A percentile compares a stretch with the other conserved stretches of the same genome.
phyloP scores from a whole-genome alignment of 2,329 filamentous ascomycete genomes.

The Colletotrichum lentis region DNA sequence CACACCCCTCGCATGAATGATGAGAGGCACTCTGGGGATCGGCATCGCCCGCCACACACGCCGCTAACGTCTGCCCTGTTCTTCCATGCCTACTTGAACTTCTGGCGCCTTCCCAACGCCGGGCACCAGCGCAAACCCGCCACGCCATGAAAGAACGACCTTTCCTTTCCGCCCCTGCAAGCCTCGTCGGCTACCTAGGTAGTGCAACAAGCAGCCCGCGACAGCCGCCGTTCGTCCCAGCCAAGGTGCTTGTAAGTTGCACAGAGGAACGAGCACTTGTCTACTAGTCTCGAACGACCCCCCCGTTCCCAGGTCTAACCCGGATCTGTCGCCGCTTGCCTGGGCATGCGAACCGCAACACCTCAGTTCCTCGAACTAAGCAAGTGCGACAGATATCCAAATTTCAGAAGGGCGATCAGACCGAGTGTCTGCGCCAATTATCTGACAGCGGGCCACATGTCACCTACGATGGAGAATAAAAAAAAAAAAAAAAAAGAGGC shows the following conservation, averaged over 20 bases:
- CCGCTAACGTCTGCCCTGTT: neutral
- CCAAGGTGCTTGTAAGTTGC: neutral
- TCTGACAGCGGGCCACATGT: slow-evolving; percentile 25
- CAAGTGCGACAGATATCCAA: neutral
- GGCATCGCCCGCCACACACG: neutral
- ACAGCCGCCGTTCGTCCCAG: neutral
- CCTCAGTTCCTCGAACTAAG: neutral
- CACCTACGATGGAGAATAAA: neutral
- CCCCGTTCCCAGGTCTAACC: neutral
- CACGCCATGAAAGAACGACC: neutral
- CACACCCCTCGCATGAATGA: neutral
- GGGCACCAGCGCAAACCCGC: slow-evolving; percentile 6
- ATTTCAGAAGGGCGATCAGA: neutral
- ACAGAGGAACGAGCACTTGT: neutral
- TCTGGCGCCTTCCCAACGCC: slow-evolving; percentile 8
- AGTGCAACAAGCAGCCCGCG: neutral
- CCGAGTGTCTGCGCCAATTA: neutral
- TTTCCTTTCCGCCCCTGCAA: neutral
- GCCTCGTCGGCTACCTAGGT: neutral
- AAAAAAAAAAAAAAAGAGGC: neutral
- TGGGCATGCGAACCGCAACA: neutral
- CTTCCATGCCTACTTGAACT: neutral
- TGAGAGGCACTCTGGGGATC: neutral
- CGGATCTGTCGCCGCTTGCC: neutral
- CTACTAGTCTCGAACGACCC: neutral